A percentile compares a stretch with the other conserved stretches of the same genome.
Evolutionary conservation across 176 grass and related monocot genomes (phyloP).

Genomic region (Oryza meridionalis): DNA sequence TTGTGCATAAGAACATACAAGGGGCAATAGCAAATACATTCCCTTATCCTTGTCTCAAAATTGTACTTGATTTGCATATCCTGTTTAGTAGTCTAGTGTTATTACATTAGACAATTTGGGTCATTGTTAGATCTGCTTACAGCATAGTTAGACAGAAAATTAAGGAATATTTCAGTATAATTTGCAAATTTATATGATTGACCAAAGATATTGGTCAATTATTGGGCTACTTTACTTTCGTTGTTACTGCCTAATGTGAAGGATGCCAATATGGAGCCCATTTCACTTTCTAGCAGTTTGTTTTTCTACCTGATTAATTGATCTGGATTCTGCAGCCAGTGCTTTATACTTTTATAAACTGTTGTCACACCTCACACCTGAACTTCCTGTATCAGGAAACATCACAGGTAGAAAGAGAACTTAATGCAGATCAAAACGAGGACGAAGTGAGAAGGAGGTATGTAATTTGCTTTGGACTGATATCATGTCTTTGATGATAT

Average conservation of each 20-base stretch:
- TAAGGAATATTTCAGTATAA: background rate
- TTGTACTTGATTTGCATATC: background rate
- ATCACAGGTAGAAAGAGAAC: constrained; percentile 41
- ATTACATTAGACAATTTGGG: background rate
- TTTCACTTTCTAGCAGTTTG: constrained; percentile 20
- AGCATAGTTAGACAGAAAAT: background rate
- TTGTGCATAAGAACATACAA: constrained; percentile 21
- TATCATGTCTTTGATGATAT: constrained; percentile 23
- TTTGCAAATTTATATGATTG: background rate
- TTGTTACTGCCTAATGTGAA: background rate
- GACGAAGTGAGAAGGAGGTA: constrained; percentile 67
- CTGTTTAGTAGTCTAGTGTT: background rate
- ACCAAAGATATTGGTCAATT: background rate
- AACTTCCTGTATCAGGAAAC: constrained; percentile 45
- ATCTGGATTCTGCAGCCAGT: constrained; percentile 6
- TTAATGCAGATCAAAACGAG: constrained; percentile 37
- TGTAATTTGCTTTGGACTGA: constrained; percentile 35
- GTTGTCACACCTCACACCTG: constrained; percentile 16
- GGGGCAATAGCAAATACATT: background rate
- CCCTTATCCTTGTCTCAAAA: too few relatives aligned
- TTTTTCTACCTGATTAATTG: constrained; percentile 17
- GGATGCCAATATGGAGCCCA: background rate
- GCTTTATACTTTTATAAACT: constrained; percentile 34
- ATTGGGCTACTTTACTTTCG: background rate
- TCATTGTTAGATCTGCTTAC: background rate